Percentiles rank a stretch among this genome's conserved stretches.
Evolutionary conservation across 345 rosid genomes (phyloP).

Genomic region (Sisymbrium irio): DNA sequence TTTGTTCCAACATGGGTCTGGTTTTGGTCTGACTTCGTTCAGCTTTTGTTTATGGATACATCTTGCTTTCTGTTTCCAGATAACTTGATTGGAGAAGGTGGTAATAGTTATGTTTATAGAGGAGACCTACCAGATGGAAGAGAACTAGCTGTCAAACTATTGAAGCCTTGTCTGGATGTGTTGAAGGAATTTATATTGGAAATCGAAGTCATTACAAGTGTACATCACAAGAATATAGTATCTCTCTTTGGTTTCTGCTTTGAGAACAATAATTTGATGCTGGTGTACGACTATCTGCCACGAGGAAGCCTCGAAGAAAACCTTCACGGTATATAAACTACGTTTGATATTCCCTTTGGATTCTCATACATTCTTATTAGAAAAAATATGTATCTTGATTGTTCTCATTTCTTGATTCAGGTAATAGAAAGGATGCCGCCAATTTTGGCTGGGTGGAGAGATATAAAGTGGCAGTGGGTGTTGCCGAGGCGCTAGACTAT

Average conservation of each 20-base stretch:
- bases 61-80: slow-evolving; percentile 46
- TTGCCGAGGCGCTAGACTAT: slow-evolving; percentile 89
- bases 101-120: slow-evolving; percentile 82
- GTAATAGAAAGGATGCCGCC: slow-evolving; percentile 51
- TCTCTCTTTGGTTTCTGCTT: slow-evolving; percentile 84
- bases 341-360: slow-evolving; percentile 23
- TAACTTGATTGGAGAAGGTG: slow-evolving; percentile 90
- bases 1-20: background rate
- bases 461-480: slow-evolving; percentile 78
- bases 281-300: slow-evolving; percentile 79
- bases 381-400: slow-evolving; percentile 5
- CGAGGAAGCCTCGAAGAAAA: slow-evolving; percentile 97
- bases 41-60: slow-evolving; percentile 3
- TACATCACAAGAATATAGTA: slow-evolving; percentile 76
- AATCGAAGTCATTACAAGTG: slow-evolving; percentile 68
- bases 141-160: slow-evolving; percentile 83
- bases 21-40: slow-evolving; percentile 7
- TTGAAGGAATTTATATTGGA: slow-evolving; percentile 76
- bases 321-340: slow-evolving; percentile 59
- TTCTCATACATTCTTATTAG: background rate
- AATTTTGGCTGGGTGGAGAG: slow-evolving; percentile 84
- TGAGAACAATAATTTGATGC: slow-evolving; percentile 60
- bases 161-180: slow-evolving; percentile 69
- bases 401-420: slow-evolving; percentile 39
- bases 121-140: slow-evolving; percentile 84